Percentiles rank a stretch among this genome's conserved stretches.
Conservation (phyloP, 768 basidiomycete genomes). For the Collybiopsis luxurians region DNA sequence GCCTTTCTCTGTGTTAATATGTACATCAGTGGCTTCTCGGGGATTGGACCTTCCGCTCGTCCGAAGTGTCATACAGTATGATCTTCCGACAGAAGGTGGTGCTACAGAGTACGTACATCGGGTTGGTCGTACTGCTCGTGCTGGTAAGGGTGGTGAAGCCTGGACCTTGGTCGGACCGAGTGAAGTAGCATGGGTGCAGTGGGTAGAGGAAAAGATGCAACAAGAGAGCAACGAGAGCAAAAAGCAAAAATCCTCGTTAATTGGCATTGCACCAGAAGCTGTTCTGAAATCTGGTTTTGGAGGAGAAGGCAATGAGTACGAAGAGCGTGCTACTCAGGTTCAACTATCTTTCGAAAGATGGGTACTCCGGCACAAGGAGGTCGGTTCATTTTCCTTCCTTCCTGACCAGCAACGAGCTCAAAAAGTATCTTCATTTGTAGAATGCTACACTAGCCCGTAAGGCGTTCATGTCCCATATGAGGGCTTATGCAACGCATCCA, state of each 20-base stretch:
- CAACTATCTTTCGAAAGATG: conserved; percentile 94
- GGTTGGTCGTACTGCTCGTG: conserved; percentile 95
- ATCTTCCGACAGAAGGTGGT: conserved; percentile 96
- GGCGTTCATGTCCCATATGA: conserved; percentile 89
- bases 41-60: conserved; percentile 96
- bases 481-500: conserved; percentile 97
- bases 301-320: conserved; percentile 75
- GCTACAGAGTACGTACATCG: conserved; percentile 96
- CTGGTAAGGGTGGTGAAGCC: conserved; percentile 92
- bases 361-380: conserved; percentile 74
- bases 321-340: conserved; percentile 90
- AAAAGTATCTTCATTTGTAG: conserved; percentile 52
- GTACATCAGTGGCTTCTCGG: conserved; percentile 98
- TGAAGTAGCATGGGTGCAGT: conserved; percentile 86
- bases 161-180: conserved; percentile 90
- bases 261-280: conserved; percentile 34
- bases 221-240: conserved; percentile 33
- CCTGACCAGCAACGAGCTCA: no score
- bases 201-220: conserved; percentile 84
- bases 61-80: conserved; percentile 92
- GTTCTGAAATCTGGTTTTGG: conserved; percentile 63
- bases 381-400: conserved; percentile 31
- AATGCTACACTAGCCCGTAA: conserved; percentile 74
- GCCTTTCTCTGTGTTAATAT: conserved; percentile 75
- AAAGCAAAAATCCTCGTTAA: conserved; percentile 47